Conservation (phyloP, 2,329 filamentous ascomycete genomes). For the Fusarium vanettenii region DNA sequence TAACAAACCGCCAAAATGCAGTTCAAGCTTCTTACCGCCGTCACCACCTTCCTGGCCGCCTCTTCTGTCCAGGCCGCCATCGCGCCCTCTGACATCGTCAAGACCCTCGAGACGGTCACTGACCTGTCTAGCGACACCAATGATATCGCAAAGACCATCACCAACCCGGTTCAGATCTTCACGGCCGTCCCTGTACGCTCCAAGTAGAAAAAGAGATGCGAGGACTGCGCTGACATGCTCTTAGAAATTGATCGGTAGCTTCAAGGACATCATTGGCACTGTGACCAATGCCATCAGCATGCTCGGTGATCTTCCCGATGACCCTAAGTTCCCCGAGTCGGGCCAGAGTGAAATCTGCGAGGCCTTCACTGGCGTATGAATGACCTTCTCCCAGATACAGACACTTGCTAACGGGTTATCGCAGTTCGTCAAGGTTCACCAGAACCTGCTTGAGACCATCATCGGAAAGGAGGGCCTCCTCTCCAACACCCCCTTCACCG, state of each 20-base stretch:
- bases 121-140: background rate
- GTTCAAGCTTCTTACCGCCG: conserved; percentile 32
- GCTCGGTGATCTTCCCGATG: background rate
- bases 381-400: background rate
- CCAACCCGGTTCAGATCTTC: background rate
- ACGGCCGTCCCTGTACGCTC: background rate
- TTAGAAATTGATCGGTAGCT: background rate
- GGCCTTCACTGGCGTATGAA: background rate
- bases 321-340: background rate
- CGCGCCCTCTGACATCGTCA: background rate
- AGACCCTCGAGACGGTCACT: background rate
- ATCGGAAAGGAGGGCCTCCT: background rate
- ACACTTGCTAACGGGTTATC: background rate
- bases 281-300: background rate
- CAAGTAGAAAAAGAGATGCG: too few relatives aligned
- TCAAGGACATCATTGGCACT: background rate
- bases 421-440: background rate
- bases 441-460: background rate
- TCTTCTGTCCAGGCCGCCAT: conserved; percentile 14
- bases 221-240: background rate
- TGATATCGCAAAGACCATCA: background rate
- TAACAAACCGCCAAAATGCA: conserved; percentile 17
- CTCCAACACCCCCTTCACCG: background rate
- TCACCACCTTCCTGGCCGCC: conserved; percentile 27
- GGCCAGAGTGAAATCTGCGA: background rate